Evolutionary conservation across 331 rosid species (phyloP), one percentile per base, ranked within the genome.

Genomic region (Stylosanthes scabra): DNA sequence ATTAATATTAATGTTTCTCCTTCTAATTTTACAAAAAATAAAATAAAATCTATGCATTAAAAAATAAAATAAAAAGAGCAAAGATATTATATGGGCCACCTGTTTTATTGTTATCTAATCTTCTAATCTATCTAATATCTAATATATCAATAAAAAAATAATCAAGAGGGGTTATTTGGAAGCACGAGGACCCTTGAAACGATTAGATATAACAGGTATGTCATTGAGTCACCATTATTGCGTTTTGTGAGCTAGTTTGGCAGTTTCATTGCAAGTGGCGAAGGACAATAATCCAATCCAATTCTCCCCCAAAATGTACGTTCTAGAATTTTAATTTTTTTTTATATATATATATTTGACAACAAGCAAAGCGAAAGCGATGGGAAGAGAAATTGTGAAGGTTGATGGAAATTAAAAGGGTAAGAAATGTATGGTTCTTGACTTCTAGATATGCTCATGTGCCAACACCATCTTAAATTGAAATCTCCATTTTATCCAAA

Each of bases 201-300:
- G 25, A 20, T 1, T 66, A 41, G 79, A 73, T 34, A 34, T 34
- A 31, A 31, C 5, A 31, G 37, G 37, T 3, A 51, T 41, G 70
- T 66, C 8, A 66, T 73, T 41, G 78, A 72, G 59, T 16, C 11
- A 49, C 15, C 71, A 61, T 64, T 58, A 59, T 79, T 79, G 83
- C 11, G 5, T 8, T 51, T 47, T 51, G 63, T 49, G 74, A 58
- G 78, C 69, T 56, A 25, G 78, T 73, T 80, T 74, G 76, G 76
- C 66, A 41, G 79, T 45, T 79, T 68, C 37, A 60, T 7, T 66
- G 79, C 83, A 79, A 79, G 83, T 79, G 83, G 83, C 37, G 58
- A 79, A 70, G 78, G 58, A 20, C 25, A 20, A 20, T 20, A 20
- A 20, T 20, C 25, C 74, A 66, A 72, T 59, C 65, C 72, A 64